Conservation (phyloP, 345 rosid genomes). For the Pistacia atlantica region DNA sequence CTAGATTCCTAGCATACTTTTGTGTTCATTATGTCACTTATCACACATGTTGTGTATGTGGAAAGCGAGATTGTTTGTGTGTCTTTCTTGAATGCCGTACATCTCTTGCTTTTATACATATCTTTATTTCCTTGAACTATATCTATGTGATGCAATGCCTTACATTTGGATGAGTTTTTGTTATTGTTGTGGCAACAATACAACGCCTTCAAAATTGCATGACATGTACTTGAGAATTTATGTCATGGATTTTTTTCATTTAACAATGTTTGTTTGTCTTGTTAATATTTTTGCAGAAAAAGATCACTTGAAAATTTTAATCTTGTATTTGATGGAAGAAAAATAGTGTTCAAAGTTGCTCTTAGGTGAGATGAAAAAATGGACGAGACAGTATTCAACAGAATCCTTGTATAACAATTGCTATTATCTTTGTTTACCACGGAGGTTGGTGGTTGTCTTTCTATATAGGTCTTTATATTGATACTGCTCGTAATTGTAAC, state of each 20-base stretch:
- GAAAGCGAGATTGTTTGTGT: background rate
- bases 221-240: background rate
- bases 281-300: background rate
- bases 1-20: background rate
- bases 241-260: background rate
- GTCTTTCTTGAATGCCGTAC: background rate
- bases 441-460: background rate
- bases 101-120: background rate
- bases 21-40: background rate
- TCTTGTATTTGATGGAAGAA: background rate
- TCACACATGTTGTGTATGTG: background rate
- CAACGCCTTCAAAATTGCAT: background rate
- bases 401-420: background rate
- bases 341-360: slow-evolving; percentile 1
- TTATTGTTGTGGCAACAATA: background rate
- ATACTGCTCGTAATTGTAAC: too few relatives aligned
- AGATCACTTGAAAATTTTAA: background rate
- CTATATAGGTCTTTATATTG: background rate
- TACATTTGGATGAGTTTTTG: slow-evolving; percentile 5
- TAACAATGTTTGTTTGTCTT: background rate
- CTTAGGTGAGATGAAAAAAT: background rate
- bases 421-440: background rate
- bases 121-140: background rate
- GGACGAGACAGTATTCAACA: background rate
- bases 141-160: background rate